A percentile compares a stretch with the other conserved stretches of the same genome.
phyloP scores from a whole-genome alignment of 2,329 filamentous ascomycete genomes.

The Colletotrichum sublineola region DNA sequence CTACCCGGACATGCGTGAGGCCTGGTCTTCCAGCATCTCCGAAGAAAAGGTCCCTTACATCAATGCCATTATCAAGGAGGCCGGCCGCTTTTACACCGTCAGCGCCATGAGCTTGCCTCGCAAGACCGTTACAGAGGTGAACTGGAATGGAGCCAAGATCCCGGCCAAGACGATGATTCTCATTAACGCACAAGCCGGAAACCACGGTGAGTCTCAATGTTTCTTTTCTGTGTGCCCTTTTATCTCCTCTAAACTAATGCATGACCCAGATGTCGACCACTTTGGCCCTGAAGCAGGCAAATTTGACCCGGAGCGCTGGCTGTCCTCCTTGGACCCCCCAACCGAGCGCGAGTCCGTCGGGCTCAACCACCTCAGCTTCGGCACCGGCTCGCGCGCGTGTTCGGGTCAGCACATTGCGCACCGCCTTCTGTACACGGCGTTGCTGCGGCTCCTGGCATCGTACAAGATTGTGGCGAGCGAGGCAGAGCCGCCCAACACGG shows the following conservation, averaged over 20 bases:
- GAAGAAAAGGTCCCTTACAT: conserved; percentile 85
- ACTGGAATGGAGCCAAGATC: conserved; percentile 75
- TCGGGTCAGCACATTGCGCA: conserved; percentile 74
- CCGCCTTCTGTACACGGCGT: conserved; percentile 72
- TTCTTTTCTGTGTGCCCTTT: neutral
- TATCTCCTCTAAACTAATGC: conserved; percentile 59
- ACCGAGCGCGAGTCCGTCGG: conserved; percentile 64
- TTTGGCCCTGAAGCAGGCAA: conserved; percentile 68
- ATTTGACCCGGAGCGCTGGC: conserved; percentile 80
- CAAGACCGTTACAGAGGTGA: conserved; percentile 78
- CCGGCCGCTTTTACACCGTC: conserved; percentile 82
- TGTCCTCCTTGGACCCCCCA: conserved; percentile 50
- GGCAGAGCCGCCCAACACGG: conserved; percentile 65
- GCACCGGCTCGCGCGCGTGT: conserved; percentile 74
- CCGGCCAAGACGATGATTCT: conserved; percentile 85
- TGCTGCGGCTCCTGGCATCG: conserved; percentile 69
- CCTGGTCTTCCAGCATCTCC: conserved; percentile 78
- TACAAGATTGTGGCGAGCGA: conserved; percentile 62
- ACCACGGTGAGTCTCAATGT: conserved; percentile 55
- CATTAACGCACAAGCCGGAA: conserved; percentile 57
- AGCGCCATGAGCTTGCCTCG: conserved; percentile 84
- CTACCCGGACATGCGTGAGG: conserved; percentile 77
- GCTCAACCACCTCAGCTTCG: conserved; percentile 73
- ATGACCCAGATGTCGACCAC: conserved; percentile 76
- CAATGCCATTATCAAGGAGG: conserved; percentile 83